phyloP scores from a whole-genome alignment of 805 yeast species.

The Yarrowia osloensis region DNA sequence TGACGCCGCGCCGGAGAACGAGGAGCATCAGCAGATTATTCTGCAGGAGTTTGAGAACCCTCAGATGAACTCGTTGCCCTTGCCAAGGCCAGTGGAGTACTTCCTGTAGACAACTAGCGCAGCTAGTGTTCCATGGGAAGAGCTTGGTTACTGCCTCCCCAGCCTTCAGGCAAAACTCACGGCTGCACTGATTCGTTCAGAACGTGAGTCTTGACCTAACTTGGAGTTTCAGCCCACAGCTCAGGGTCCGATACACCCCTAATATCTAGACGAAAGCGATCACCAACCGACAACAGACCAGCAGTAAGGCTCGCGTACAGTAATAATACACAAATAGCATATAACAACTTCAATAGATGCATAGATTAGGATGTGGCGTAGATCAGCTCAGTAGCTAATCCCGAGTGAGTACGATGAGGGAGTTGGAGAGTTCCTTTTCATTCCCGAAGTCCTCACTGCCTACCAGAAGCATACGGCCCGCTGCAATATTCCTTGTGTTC shows the following conservation, averaged over 20 bases:
- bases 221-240: no score
- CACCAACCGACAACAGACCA: no score
- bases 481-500: neutral
- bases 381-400: no score
- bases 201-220: no score
- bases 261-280: neutral
- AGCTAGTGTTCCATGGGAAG: no score
- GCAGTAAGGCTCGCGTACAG: neutral
- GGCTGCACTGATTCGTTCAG: no score
- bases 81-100: constrained; percentile 28
- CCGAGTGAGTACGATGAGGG: neutral
- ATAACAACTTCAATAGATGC: neutral
- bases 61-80: neutral
- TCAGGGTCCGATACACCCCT: no score
- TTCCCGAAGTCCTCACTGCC: neutral
- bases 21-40: constrained; percentile 49
- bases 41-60: constrained; percentile 38
- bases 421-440: no score
- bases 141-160: no score
- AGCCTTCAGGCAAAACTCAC: no score
- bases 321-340: neutral
- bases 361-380: neutral
- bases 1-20: constrained; percentile 95
- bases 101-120: neutral
- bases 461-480: neutral